phyloP scores from a whole-genome alignment of 768 basidiomycete genomes.

The Saitozyma sp. region DNA sequence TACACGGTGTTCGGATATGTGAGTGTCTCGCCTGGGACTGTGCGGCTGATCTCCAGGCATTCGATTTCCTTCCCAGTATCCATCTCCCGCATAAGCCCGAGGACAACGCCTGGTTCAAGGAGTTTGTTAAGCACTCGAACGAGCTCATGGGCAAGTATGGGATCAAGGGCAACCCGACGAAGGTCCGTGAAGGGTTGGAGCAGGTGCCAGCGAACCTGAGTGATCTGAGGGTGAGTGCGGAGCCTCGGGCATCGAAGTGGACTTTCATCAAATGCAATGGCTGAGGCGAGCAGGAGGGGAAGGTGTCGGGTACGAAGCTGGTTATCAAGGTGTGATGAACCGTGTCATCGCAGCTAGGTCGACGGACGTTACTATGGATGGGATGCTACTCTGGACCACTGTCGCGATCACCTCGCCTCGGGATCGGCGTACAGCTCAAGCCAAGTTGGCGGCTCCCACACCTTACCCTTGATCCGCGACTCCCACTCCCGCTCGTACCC shows the following conservation, averaged over 20 bases:
- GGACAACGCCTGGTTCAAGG: constrained; percentile 23
- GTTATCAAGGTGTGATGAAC: constrained; percentile 19
- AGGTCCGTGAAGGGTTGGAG: constrained; percentile 46
- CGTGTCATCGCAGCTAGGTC: too few relatives aligned
- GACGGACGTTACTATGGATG: too few relatives aligned
- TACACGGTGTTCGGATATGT: constrained; percentile 42
- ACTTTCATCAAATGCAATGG: neutral
- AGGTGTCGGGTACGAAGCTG: constrained; percentile 32
- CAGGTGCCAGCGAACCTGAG: constrained; percentile 28
- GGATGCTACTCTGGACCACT: too few relatives aligned
- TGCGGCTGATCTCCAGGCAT: constrained; percentile 17
- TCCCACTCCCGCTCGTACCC: constrained; percentile 26
- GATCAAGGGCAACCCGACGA: constrained; percentile 34
- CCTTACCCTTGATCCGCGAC: constrained; percentile 14
- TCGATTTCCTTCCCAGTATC: constrained; percentile 31
- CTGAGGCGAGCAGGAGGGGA: constrained; percentile 14
- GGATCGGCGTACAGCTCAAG: constrained; percentile 13
- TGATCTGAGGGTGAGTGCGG: constrained; percentile 24
- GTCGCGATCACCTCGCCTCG: too few relatives aligned
- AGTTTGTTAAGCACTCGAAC: constrained; percentile 12
- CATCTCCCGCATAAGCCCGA: constrained; percentile 26
- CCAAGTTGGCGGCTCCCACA: constrained; percentile 29
- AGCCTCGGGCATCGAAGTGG: too few relatives aligned
- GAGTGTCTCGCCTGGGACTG: neutral
- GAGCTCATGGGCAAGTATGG: constrained; percentile 30